A percentile compares a stretch with the other conserved stretches of the same genome.
phyloP scores from a whole-genome alignment of 1,139 yeast species.

The Eremothecium cymbalariae region DNA sequence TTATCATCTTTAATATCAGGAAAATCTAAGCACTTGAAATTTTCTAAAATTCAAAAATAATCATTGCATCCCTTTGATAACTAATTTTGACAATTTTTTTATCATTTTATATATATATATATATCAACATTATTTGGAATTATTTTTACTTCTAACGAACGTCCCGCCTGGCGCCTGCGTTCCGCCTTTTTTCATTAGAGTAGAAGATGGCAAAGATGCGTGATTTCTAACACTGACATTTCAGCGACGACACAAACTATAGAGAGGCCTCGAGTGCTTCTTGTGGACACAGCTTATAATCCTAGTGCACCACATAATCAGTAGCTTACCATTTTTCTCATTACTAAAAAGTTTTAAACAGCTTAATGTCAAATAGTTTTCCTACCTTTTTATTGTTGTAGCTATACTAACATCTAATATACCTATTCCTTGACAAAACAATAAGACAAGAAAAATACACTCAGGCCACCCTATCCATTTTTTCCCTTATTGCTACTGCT shows the following conservation, averaged over 20 bases:
- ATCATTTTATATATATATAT: too few relatives aligned
- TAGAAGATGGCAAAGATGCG: too few relatives aligned
- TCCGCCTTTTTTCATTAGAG: too few relatives aligned
- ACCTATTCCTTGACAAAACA: constrained; percentile 3
- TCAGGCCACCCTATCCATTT: constrained; percentile 6
- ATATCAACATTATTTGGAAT: too few relatives aligned
- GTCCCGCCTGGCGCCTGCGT: too few relatives aligned
- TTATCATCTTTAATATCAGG: constrained; percentile 1
- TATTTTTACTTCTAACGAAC: too few relatives aligned
- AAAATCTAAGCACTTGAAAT: constrained; percentile 3
- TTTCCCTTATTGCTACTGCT: constrained; percentile 5
- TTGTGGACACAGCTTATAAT: constrained; percentile 2
- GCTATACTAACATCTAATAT: neutral
- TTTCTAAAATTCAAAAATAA: constrained; percentile 3
- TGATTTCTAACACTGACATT: too few relatives aligned
- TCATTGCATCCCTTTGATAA: too few relatives aligned
- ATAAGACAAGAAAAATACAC: constrained; percentile 6
- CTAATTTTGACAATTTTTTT: too few relatives aligned
- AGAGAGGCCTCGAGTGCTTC: too few relatives aligned
- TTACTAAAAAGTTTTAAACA: constrained; percentile 1
- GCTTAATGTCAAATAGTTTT: constrained; percentile 1
- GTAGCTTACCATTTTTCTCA: neutral
- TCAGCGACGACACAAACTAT: too few relatives aligned
- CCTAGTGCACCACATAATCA: constrained; percentile 4
- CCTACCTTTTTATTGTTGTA: neutral